Percentiles rank a stretch among this genome's conserved stretches.
These are phyloP conservation scores for Schoenoplectus triqueter DNA, from an alignment of 202 grass and related monocot genomes.

Conservation along the genomic window DNA sequence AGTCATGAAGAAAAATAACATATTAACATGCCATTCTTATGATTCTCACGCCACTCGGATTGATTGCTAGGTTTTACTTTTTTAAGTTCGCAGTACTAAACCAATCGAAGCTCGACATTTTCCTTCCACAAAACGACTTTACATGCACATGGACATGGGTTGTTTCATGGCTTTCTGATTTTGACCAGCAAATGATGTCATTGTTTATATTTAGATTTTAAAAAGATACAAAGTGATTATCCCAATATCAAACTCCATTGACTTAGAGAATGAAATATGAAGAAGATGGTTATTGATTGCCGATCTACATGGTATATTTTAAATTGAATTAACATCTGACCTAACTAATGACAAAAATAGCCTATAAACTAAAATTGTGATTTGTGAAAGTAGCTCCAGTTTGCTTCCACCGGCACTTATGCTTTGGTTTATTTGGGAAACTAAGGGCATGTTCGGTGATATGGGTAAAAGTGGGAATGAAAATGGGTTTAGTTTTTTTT, in stretches of 20 bases:
- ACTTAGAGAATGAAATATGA: not conserved
- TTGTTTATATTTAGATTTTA: not conserved
- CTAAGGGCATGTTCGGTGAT: not conserved
- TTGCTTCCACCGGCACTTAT: no score
- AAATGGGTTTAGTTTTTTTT: no score
- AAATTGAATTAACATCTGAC: not conserved
- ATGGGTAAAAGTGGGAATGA: no score
- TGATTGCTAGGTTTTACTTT: not conserved
- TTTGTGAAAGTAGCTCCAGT: no score
- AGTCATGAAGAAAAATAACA: not conserved
- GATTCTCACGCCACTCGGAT: not conserved
- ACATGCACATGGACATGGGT: no score
- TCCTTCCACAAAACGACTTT: no score
- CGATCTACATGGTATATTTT: not conserved
- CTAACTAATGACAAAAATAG: not conserved
- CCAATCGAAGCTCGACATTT: no score
- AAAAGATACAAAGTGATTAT: not conserved
- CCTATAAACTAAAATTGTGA: not conserved
- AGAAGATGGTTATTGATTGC: not conserved
- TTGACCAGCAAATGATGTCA: constrained; percentile 5
- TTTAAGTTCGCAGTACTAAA: not conserved
- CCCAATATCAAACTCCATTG: not conserved
- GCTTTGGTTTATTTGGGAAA: not conserved
- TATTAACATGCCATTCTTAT: not conserved
- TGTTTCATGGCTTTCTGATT: not conserved